Percentiles rank a stretch among this genome's conserved stretches.
Evolutionary conservation across 495 filamentous ascomycete species (phyloP).

Genomic region (Rhizodiscina lignyota): DNA sequence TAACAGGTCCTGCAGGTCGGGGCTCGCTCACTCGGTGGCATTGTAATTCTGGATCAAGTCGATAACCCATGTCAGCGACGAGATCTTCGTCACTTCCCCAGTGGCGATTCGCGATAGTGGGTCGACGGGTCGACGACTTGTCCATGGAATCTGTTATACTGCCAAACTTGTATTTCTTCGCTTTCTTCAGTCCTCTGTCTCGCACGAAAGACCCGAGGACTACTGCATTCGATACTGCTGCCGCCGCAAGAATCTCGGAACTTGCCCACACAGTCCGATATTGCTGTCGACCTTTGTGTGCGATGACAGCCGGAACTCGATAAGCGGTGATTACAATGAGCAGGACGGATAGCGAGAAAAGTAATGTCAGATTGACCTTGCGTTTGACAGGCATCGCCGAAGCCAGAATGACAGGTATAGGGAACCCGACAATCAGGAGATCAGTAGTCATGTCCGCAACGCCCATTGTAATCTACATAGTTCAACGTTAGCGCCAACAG

Average conservation of each 20-base stretch:
- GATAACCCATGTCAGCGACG: slow-evolving; percentile 18
- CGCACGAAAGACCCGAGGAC: slow-evolving; percentile 25
- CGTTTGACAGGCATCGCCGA: slow-evolving; percentile 51
- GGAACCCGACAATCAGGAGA: slow-evolving; percentile 69
- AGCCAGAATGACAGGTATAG: slow-evolving; percentile 71
- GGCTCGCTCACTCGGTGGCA: slow-evolving; percentile 7
- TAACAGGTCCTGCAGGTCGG: slow-evolving; percentile 12
- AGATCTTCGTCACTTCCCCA: slow-evolving; percentile 24
- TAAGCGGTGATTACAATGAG: slow-evolving; percentile 39
- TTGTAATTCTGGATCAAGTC: slow-evolving; percentile 16
- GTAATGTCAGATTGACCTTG: slow-evolving; percentile 36
- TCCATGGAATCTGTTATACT: slow-evolving; percentile 20
- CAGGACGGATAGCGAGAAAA: slow-evolving; percentile 69
- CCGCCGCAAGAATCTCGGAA: slow-evolving; percentile 23
- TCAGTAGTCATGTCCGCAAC: slow-evolving; percentile 76
- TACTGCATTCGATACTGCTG: slow-evolving; percentile 23
- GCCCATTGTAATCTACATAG: slow-evolving; percentile 82
- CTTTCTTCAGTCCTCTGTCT: slow-evolving; percentile 24
- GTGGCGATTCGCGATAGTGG: slow-evolving; percentile 13
- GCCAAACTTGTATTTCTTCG: slow-evolving; percentile 18
- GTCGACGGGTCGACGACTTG: slow-evolving; percentile 12
- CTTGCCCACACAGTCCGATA: slow-evolving; percentile 24
- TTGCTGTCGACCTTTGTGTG: slow-evolving; percentile 19
- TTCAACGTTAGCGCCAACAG: too few species aligned
- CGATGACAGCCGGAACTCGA: slow-evolving; percentile 20